Evolutionary conservation across 2,329 filamentous ascomycete genomes (phyloP).

Genomic region (Diaporthe sp.): DNA sequence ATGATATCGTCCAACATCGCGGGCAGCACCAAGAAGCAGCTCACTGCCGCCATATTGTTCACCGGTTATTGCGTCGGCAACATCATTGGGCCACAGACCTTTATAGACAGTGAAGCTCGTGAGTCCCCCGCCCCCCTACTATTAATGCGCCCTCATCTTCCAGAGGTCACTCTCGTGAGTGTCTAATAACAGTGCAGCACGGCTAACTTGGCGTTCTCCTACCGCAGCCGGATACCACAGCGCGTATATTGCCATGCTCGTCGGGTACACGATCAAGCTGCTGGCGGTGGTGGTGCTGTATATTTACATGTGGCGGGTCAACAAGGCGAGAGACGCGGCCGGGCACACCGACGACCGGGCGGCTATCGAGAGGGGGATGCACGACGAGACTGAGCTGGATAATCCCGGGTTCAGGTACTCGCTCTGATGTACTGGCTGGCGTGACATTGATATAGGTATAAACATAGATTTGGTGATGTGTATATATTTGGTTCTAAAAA

Average conservation of each 20-base stretch:
- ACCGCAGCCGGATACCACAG: constrained; percentile 48
- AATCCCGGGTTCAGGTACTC: constrained; percentile 50
- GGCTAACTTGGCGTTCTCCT: neutral
- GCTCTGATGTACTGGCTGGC: constrained; percentile 22
- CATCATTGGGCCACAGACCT: constrained; percentile 52
- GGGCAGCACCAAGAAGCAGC: constrained; percentile 52
- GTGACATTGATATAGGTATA: neutral
- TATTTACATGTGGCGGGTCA: constrained; percentile 48
- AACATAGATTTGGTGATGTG: neutral
- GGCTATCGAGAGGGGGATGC: constrained; percentile 50
- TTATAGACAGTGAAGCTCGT: constrained; percentile 58
- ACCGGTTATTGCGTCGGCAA: constrained; percentile 51
- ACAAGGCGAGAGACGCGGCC: constrained; percentile 48
- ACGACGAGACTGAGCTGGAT: constrained; percentile 49
- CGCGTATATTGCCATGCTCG: constrained; percentile 51
- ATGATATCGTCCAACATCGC: constrained; percentile 52
- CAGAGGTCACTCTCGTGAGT: neutral
- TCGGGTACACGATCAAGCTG: constrained; percentile 49
- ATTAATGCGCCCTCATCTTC: neutral
- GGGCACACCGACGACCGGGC: constrained; percentile 46
- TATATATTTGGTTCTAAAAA: neutral
- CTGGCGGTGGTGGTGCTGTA: constrained; percentile 47
- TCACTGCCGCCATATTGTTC: constrained; percentile 49
- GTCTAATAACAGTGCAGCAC: neutral
- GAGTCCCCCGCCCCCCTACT: constrained; percentile 43